A percentile compares a stretch with the other conserved stretches of the same genome.
Conservation (phyloP, 1,139 yeast genomes). For the Geotrichum phurueaensis region DNA sequence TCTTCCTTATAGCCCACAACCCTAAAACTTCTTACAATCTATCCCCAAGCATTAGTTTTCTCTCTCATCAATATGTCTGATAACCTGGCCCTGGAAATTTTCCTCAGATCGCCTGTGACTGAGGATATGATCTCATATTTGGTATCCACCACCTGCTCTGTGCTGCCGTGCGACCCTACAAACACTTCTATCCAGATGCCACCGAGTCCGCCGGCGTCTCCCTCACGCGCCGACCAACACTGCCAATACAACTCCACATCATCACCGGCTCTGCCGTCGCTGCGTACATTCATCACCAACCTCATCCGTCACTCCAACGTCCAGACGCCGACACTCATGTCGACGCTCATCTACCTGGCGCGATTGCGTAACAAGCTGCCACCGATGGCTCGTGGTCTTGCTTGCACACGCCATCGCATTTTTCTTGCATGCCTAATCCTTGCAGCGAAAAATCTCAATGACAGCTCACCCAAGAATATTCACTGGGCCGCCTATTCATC, state of each 20-base stretch:
- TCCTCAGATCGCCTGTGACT: slow-evolving; percentile 70
- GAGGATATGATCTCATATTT: slow-evolving; percentile 75
- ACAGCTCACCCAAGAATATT: slow-evolving; percentile 87
- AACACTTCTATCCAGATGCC: slow-evolving; percentile 18
- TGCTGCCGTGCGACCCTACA: slow-evolving; percentile 50
- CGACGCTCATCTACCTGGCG: slow-evolving; percentile 74
- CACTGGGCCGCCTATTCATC: slow-evolving; percentile 93
- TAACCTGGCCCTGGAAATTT: slow-evolving; percentile 60
- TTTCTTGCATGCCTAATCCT: slow-evolving; percentile 81
- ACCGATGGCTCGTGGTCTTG: slow-evolving; percentile 85
- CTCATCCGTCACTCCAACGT: slow-evolving; percentile 79
- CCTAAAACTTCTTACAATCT: background rate
- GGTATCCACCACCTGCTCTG: slow-evolving; percentile 73
- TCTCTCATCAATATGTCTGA: slow-evolving; percentile 38
- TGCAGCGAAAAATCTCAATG: slow-evolving; percentile 87
- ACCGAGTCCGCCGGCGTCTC: slow-evolving; percentile 8
- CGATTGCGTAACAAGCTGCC: slow-evolving; percentile 74
- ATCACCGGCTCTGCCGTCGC: slow-evolving; percentile 34
- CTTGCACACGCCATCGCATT: slow-evolving; percentile 88
- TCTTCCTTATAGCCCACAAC: background rate
- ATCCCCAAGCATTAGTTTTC: background rate
- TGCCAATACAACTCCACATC: background rate
- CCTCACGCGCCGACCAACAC: background rate
- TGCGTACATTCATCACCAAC: slow-evolving; percentile 61
- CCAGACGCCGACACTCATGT: slow-evolving; percentile 92